A percentile compares a stretch with the other conserved stretches of the same genome.
These are phyloP conservation scores for Dactylorhiza incarnata DNA, from an alignment of 106 monocot genomes.

Conservation along the genomic window DNA sequence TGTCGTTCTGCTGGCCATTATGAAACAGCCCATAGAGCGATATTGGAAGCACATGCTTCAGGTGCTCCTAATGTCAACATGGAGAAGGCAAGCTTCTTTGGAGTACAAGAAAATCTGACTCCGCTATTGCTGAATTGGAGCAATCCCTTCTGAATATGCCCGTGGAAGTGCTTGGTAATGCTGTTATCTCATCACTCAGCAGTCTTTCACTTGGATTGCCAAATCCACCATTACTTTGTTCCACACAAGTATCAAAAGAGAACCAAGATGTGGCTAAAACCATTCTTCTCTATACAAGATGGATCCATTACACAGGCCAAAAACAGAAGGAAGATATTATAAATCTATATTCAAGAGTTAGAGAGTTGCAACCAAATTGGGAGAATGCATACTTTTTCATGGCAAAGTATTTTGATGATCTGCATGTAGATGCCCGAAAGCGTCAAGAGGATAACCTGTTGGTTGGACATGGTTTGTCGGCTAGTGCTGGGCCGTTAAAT, in stretches of 20 bases:
- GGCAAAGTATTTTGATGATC: constrained; percentile 96
- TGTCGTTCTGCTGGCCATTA: constrained; percentile 90
- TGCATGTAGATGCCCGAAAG: constrained; percentile 91
- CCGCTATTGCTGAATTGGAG: constrained; percentile 90
- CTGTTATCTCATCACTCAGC: constrained; percentile 54
- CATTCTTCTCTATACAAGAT: constrained; percentile 87
- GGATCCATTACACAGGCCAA: constrained; percentile 97
- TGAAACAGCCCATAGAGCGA: constrained; percentile 91
- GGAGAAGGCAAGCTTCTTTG: constrained; percentile 95
- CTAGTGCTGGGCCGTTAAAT: constrained; percentile 27
- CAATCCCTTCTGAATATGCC: constrained; percentile 78
- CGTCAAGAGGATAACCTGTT: constrained; percentile 66
- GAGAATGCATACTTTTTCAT: constrained; percentile 94
- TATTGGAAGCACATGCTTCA: constrained; percentile 86
- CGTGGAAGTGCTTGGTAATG: constrained; percentile 60
- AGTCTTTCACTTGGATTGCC: constrained; percentile 78
- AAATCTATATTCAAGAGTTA: constrained; percentile 80
- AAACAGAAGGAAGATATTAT: constrained; percentile 96
- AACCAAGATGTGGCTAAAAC: constrained; percentile 78
- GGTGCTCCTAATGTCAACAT: constrained; percentile 77
- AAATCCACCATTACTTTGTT: constrained; percentile 40
- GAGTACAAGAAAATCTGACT: constrained; percentile 75
- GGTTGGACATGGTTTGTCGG: constrained; percentile 18
- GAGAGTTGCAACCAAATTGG: constrained; percentile 94
- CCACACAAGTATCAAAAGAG: constrained; percentile 57